phyloP scores from a whole-genome alignment of 164 flowering plant genomes.

The Umbilicus rupestris region DNA sequence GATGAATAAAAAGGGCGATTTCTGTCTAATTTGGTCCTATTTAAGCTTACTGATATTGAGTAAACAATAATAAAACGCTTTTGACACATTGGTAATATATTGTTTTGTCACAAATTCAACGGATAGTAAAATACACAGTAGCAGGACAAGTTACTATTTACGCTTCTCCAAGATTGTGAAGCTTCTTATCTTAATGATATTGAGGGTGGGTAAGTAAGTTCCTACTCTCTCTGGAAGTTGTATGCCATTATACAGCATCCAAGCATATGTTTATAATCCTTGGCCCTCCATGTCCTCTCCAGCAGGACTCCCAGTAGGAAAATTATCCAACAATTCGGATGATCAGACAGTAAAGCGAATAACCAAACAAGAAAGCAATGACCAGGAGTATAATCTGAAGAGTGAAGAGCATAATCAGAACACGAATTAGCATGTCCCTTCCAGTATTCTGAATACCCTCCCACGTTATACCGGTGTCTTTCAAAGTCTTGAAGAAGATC shows the following conservation, averaged over 20 bases:
- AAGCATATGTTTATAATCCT: constrained; percentile 61
- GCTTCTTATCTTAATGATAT: constrained; percentile 75
- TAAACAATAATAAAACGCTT: no score
- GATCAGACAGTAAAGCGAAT: constrained; percentile 73
- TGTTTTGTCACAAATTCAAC: no score
- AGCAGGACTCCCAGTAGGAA: constrained; percentile 51
- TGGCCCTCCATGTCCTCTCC: constrained; percentile 43
- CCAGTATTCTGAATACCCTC: no score
- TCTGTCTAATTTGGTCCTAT: no score
- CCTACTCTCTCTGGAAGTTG: constrained; percentile 76
- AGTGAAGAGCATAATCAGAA: constrained; percentile 38
- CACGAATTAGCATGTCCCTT: no score
- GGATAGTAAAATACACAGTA: no score
- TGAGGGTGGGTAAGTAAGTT: no score
- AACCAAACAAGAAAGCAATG: constrained; percentile 59
- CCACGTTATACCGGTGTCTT: no score
- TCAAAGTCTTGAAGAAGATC: constrained; percentile 73
- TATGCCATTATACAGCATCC: constrained; percentile 66
- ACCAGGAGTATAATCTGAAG: constrained; percentile 66
- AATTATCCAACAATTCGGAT: constrained; percentile 51
- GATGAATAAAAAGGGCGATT: no score
- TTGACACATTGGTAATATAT: no score
- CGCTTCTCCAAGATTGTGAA: constrained; percentile 36
- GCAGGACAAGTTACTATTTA: constrained; percentile 30
- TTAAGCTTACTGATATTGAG: no score